Base-by-base conservation (phyloP, 495 filamentous ascomycete genomes). In the Venustampulla echinocandica region DNA sequence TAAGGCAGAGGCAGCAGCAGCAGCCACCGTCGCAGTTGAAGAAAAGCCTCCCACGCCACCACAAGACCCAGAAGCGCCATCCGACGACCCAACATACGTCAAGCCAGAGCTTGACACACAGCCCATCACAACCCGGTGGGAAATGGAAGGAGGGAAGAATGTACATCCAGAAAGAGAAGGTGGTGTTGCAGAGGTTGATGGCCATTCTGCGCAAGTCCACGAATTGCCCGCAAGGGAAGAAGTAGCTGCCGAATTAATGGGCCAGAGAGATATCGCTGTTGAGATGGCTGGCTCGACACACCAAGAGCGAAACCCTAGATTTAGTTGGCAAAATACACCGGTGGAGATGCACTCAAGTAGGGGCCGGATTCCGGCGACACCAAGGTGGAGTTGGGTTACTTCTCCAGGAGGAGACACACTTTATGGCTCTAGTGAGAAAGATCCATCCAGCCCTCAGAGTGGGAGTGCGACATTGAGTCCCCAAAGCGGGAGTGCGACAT, bases 341-440 rank as follows among this genome's bases (percentile, higher is more conserved):
- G 20, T 40, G 7, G 7, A 40, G 11, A 17, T 6, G 5, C 6
- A 4, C 4, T 19, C 18, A 21, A 6, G 6, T 6, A 15, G n/a
- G n/a, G n/a, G n/a, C n/a, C n/a, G n/a, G n/a, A n/a, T n/a, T n/a
- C n/a, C n/a, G n/a, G n/a, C 4, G 17, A 9, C 17, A 20, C 18
- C 37, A 6, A 9, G 37, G 18, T 40, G 37, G 37, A 40, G 37
- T n/a, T 40, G 37, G 37, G 22, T 40, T n/a, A 40, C 37, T 5
- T 5, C 18, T 5, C 37, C 37, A 3, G 37, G 37, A 4, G 37
- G 37, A 4, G 37, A 20, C 3, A 22, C 10, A 23, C 37, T 17
- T 3, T 4, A 19, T 5, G 37, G 7, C 17, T 35, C 33, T 4
- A 40, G 37, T 23, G 37, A 40, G 18, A 40, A 21, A 9, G 37